Conservation (phyloP, 495 filamentous ascomycete genomes). For the Penicillium subrubescens region DNA sequence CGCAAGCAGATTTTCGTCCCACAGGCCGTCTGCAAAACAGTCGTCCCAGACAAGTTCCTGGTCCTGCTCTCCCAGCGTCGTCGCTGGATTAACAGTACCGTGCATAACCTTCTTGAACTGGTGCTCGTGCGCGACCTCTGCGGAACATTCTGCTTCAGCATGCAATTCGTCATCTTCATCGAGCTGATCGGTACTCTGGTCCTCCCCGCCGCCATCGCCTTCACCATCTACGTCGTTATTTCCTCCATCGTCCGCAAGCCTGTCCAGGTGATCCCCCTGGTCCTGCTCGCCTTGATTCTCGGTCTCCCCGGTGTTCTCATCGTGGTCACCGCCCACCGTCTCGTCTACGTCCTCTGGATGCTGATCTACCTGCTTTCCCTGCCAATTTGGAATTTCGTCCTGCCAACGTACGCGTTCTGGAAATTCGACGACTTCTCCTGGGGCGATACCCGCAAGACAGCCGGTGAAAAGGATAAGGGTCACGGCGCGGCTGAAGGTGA, state of each 20-base stretch:
- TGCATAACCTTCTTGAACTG: conserved; percentile 98
- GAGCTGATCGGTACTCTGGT: conserved; percentile 95
- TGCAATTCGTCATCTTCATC: conserved; percentile 98
- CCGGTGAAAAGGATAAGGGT: conserved; percentile 82
- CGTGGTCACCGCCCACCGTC: conserved; percentile 91
- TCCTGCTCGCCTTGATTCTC: conserved; percentile 88
- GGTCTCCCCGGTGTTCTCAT: conserved; percentile 93
- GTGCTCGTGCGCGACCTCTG: conserved; percentile 95
- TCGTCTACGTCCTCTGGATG: conserved; percentile 97
- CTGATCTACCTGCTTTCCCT: conserved; percentile 90
- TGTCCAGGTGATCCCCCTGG: conserved; percentile 88
- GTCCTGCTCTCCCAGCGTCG: conserved; percentile 92
- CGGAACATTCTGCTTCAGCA: conserved; percentile 99
- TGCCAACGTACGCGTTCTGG: conserved; percentile 96
- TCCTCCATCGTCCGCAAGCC: conserved; percentile 81
- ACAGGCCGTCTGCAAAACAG: conserved; percentile 97
- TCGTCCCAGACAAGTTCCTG: conserved; percentile 89
- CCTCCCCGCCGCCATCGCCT: conserved; percentile 91
- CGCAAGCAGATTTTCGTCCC: conserved; percentile 98
- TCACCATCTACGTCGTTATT: conserved; percentile 94
- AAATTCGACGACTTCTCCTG: conserved; percentile 99
- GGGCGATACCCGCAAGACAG: conserved; percentile 97
- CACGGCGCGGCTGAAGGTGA: conserved; percentile 90
- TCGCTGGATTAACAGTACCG: conserved; percentile 99
- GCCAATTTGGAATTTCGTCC: conserved; percentile 96